These are phyloP conservation scores for Cytospora chrysosperma DNA, from an alignment of 2,329 filamentous ascomycete species.

Conservation along the genomic window DNA sequence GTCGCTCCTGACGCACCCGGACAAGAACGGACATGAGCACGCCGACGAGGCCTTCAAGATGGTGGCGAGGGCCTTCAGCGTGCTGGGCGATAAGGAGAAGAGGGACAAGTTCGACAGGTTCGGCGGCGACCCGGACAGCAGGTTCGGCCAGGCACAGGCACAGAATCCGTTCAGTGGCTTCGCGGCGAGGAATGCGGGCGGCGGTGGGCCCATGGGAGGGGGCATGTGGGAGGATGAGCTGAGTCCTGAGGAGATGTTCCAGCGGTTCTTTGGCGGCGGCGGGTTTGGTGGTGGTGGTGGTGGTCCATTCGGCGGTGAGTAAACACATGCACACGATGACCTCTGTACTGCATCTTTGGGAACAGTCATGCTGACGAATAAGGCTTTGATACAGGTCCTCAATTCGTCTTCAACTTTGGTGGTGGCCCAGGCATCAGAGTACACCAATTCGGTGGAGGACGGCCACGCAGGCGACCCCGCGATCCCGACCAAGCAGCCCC, in stretches of 20 bases:
- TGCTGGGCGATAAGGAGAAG: conserved; percentile 92
- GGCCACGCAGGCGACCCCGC: conserved; percentile 73
- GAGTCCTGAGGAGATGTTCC: conserved; percentile 94
- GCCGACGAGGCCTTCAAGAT: conserved; percentile 99
- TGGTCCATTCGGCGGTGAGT: conserved; percentile 47
- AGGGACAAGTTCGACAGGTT: conserved; percentile 82
- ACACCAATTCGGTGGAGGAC: conserved; percentile 86
- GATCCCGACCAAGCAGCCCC: conserved; percentile 54
- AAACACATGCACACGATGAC: not conserved
- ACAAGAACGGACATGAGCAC: conserved; percentile 96
- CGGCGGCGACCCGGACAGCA: conserved; percentile 87
- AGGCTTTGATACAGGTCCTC: conserved; percentile 74
- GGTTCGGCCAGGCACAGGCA: conserved; percentile 67
- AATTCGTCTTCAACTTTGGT: conserved; percentile 94
- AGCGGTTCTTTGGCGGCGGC: conserved; percentile 88
- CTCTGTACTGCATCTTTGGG: not conserved
- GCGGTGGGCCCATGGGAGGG: conserved; percentile 44
- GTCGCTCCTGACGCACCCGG: conserved; percentile 91
- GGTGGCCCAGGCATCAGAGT: conserved; percentile 89
- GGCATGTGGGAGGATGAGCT: conserved; percentile 87
- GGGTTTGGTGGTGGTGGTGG: conserved; percentile 71
- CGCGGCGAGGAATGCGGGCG: conserved; percentile 43
- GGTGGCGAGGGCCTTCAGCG: conserved; percentile 90
- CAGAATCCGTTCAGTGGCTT: conserved; percentile 66
- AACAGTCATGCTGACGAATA: conserved; percentile 5